Base-by-base conservation (phyloP, 805 yeast species). In the Torulaspora franciscae region DNA sequence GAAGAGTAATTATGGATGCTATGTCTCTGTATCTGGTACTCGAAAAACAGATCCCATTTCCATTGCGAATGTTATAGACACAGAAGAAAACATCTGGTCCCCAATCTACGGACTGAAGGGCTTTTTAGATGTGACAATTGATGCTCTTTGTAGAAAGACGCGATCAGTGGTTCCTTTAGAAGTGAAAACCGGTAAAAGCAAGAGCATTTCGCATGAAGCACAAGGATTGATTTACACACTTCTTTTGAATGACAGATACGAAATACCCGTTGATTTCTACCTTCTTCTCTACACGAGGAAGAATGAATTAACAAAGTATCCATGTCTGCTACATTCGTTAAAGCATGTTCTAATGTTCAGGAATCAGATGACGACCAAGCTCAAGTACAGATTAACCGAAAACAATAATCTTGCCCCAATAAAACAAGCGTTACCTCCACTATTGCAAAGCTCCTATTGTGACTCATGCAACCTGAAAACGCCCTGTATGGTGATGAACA, bases 41-140 rank as follows among this genome's bases (percentile, higher is more conserved):
- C 51, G 60, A 38, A 65, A 66, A 17, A 61, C 65, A 10, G 62
- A 75, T 1, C 66, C 66, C 8, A 69, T 81, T 33, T 70, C 82
- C 0, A 79, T 85, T 0, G 70, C 77, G 11, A 80, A 82, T 46
- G 76, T 89, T 7, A 68, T 87, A 27, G 96, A 86, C 57, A 78
- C 87, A 7, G 99, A 93, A 64, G 97, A 93, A 57, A 85, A 81
- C 55, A 82, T 93, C 10, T 81, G 95, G 88, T 87, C 97, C 0
- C 95, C 97, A 0, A 75, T 78, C 59, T 89, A 76, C 67, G 99
- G 99, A 0, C 65, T 93, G 7, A 79, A 87, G 53, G 99, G 99
- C 0, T 78, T 83, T 54, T 79, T 90, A 13, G 99, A 93, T 67
- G 96, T 83, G 2, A 88, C 96, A 0, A 73, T 88, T 1, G 84